Evolutionary conservation across 495 filamentous ascomycete genomes (phyloP).

Genomic region (Umbilicaria muhlenbergii): DNA sequence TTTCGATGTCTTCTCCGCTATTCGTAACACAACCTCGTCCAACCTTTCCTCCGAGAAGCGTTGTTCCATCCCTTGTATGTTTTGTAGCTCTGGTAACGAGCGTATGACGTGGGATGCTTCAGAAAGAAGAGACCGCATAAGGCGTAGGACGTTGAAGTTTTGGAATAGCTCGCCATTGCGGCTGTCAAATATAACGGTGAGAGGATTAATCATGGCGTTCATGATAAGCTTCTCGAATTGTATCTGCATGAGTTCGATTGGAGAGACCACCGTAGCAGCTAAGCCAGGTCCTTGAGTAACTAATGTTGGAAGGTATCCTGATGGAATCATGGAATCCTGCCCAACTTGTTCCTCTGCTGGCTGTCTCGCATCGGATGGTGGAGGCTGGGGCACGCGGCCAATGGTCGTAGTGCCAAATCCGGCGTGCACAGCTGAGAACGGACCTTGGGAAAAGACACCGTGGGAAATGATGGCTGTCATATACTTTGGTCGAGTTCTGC

Average conservation of each 20-base stretch:
- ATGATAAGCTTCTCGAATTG: slow-evolving; percentile 65
- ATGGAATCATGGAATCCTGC: slow-evolving; percentile 15
- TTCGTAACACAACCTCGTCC: slow-evolving; percentile 34
- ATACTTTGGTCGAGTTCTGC: slow-evolving; percentile 50
- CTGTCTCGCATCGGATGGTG: neutral
- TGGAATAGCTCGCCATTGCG: slow-evolving; percentile 56
- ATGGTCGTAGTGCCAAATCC: slow-evolving; percentile 45
- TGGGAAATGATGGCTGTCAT: slow-evolving; percentile 60
- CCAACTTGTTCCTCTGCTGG: too few relatives aligned
- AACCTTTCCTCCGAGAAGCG: slow-evolving; percentile 39
- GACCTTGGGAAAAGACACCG: slow-evolving; percentile 34
- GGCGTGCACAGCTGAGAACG: slow-evolving; percentile 49
- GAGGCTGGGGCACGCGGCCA: slow-evolving; percentile 27
- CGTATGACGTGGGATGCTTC: slow-evolving; percentile 46
- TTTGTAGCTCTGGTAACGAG: slow-evolving; percentile 46
- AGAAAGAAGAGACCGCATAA: slow-evolving; percentile 40
- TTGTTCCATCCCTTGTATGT: slow-evolving; percentile 32
- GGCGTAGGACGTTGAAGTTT: slow-evolving; percentile 33
- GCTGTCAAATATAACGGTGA: slow-evolving; percentile 54
- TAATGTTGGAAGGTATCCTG: slow-evolving; percentile 26
- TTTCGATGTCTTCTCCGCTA: slow-evolving; percentile 38
- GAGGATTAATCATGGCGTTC: slow-evolving; percentile 61
- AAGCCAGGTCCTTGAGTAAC: slow-evolving; percentile 28
- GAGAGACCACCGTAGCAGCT: slow-evolving; percentile 23
- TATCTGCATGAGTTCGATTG: slow-evolving; percentile 24